phyloP scores from a whole-genome alignment of 2,329 filamentous ascomycete genomes.

The Rutstroemia sp. region DNA sequence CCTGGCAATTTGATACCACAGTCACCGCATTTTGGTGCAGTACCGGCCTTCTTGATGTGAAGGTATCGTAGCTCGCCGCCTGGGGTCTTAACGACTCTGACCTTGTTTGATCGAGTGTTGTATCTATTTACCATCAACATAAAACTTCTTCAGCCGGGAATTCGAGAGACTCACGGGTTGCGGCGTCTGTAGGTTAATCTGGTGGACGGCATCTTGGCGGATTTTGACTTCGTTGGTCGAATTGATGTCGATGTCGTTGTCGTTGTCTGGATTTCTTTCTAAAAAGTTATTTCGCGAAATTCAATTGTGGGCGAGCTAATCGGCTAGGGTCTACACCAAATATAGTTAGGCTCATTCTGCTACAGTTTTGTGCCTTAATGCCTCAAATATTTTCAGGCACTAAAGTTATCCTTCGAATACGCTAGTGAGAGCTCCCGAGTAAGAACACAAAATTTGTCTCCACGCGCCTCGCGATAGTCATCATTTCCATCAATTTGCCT shows the following conservation, averaged over 20 bases:
- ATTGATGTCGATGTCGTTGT: constrained; percentile 22
- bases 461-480: constrained; percentile 5
- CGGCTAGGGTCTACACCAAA: constrained; percentile 7
- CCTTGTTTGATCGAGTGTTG: constrained; percentile 98
- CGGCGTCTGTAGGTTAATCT: constrained; percentile 53
- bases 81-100: constrained; percentile 91
- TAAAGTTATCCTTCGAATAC: constrained; percentile 1
- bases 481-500: constrained; percentile 1
- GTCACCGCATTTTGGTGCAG: constrained; percentile 98
- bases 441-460: constrained; percentile 5
- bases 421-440: constrained; percentile 7
- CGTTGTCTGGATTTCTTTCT: constrained; percentile 10
- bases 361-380: not conserved
- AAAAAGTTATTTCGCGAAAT: constrained; percentile 2
- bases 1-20: constrained; percentile 96
- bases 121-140: constrained; percentile 51
- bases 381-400: not conserved
- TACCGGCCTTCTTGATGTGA: constrained; percentile 99
- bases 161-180: constrained; percentile 57
- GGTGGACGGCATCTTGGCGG: constrained; percentile 43
- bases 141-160: constrained; percentile 1
- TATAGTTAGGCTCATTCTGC: not conserved
- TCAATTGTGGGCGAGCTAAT: constrained; percentile 4
- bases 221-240: constrained; percentile 27
- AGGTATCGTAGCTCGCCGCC: constrained; percentile 93